Conservation (phyloP, 495 filamentous ascomycete genomes). For the Poronia punctata region DNA sequence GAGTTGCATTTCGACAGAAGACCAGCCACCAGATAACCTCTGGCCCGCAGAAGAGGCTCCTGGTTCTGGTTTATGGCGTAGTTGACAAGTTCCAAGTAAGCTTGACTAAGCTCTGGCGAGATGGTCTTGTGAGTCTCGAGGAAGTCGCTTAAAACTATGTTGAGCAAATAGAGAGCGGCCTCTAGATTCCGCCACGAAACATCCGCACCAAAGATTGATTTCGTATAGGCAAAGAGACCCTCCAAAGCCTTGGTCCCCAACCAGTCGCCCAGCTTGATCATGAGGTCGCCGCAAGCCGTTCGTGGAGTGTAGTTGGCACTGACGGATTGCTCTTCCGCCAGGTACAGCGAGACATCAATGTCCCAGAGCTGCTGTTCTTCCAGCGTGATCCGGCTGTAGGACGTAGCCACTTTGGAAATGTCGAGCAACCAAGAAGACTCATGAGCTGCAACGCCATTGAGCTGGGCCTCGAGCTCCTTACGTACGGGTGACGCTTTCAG, state of each 20-base stretch:
- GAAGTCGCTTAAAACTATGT: slow-evolving; percentile 72
- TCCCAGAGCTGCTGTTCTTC: slow-evolving; percentile 96
- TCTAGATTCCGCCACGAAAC: slow-evolving; percentile 63
- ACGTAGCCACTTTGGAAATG: slow-evolving; percentile 71
- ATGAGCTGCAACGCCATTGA: slow-evolving; percentile 49
- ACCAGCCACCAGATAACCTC: slow-evolving; percentile 79
- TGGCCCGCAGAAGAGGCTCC: slow-evolving; percentile 63
- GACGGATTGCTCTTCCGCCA: slow-evolving; percentile 89
- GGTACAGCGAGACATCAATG: slow-evolving; percentile 88
- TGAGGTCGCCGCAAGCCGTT: slow-evolving; percentile 81
- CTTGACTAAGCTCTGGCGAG: slow-evolving; percentile 55
- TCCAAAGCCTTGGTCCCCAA: slow-evolving; percentile 62
- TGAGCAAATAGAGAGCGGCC: slow-evolving; percentile 75
- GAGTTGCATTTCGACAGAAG: slow-evolving; percentile 55
- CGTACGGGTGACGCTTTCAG: slow-evolving; percentile 77
- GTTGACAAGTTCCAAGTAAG: slow-evolving; percentile 69
- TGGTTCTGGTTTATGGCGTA: slow-evolving; percentile 61
- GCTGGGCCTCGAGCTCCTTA: slow-evolving; percentile 69
- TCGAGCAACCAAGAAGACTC: slow-evolving; percentile 70
- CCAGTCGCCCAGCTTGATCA: slow-evolving; percentile 93
- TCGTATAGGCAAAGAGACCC: slow-evolving; percentile 65
- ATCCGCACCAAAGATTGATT: slow-evolving; percentile 53
- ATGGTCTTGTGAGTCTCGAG: slow-evolving; percentile 64
- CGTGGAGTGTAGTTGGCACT: slow-evolving; percentile 95
- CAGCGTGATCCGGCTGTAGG: slow-evolving; percentile 83